A percentile compares a stretch with the other conserved stretches of the same genome.
Conservation (phyloP, 2,329 filamentous ascomycete species). For the Alternaria viburni region DNA sequence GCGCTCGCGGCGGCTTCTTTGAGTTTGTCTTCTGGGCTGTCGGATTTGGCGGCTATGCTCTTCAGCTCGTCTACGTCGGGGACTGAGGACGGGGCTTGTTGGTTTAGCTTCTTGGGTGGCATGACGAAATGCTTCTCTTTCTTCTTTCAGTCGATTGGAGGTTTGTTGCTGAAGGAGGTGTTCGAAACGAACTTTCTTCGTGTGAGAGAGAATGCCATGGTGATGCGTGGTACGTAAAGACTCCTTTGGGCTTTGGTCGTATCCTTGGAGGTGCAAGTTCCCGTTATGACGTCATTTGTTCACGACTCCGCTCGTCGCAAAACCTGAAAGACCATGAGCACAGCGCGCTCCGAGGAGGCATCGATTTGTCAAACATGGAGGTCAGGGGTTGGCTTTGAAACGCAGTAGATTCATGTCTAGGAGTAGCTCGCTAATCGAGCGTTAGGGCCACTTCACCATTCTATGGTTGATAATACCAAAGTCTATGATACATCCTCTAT, state of each 20-base stretch:
- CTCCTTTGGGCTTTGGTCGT: neutral
- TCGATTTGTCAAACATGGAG: neutral
- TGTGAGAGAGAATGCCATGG: neutral
- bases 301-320: slow-evolving; percentile 15
- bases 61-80: slow-evolving; percentile 23
- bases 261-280: neutral
- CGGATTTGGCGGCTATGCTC: slow-evolving; percentile 24
- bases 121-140: neutral
- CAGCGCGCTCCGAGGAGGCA: neutral
- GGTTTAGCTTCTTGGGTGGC: slow-evolving; percentile 23
- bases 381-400: neutral
- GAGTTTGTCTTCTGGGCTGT: slow-evolving; percentile 33
- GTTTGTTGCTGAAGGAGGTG: neutral
- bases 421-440: neutral
- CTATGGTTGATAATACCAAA: neutral
- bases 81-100: slow-evolving; percentile 4
- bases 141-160: neutral
- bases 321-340: slow-evolving; percentile 25
- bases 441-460: neutral
- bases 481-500: neutral
- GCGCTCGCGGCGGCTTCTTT: slow-evolving; percentile 38
- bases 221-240: neutral
- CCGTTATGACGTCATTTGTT: slow-evolving; percentile 28
- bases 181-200: neutral
- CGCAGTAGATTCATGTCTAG: neutral